Conservation (phyloP, 106 monocot species). For the Acorus calamus region DNA sequence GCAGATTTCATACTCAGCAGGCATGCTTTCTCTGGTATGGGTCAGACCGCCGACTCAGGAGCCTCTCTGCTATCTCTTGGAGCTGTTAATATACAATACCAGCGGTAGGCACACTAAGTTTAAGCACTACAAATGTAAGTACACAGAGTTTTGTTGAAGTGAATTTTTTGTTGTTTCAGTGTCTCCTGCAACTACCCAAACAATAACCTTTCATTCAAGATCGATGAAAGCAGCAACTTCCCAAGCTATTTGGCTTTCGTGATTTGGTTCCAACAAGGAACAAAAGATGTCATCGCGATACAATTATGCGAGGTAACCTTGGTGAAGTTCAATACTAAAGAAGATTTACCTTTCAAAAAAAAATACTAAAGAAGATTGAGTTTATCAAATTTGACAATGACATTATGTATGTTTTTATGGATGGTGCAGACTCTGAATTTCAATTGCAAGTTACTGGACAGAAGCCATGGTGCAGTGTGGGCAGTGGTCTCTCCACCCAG, state of each 20-base stretch:
- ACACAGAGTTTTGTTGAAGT: neutral
- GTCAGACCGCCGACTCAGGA: conserved; percentile 37
- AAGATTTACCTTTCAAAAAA: too few species aligned
- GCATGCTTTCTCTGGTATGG: conserved; percentile 50
- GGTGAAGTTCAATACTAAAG: too few species aligned
- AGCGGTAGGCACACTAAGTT: conserved; percentile 22
- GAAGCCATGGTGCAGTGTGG: conserved; percentile 68
- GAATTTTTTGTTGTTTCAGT: conserved; percentile 8
- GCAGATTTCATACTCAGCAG: conserved; percentile 69
- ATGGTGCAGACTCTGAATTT: conserved; percentile 45
- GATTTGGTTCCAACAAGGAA: conserved; percentile 53
- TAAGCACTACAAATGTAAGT: neutral
- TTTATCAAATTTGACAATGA: neutral
- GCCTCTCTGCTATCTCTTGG: conserved; percentile 41
- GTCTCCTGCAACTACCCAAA: conserved; percentile 57
- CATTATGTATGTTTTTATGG: neutral
- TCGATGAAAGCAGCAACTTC: conserved; percentile 48
- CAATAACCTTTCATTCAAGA: conserved; percentile 62
- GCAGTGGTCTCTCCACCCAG: conserved; percentile 35
- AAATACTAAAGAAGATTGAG: too few species aligned
- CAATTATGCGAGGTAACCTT: conserved; percentile 65
- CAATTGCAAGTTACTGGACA: conserved; percentile 45
- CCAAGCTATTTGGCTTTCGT: conserved; percentile 52
- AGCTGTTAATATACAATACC: conserved; percentile 30
- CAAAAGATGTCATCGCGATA: conserved; percentile 52